Percentiles rank a stretch among this genome's conserved stretches.
phyloP scores from a whole-genome alignment of 2,329 filamentous ascomycete species.

The Thelonectria olida region DNA sequence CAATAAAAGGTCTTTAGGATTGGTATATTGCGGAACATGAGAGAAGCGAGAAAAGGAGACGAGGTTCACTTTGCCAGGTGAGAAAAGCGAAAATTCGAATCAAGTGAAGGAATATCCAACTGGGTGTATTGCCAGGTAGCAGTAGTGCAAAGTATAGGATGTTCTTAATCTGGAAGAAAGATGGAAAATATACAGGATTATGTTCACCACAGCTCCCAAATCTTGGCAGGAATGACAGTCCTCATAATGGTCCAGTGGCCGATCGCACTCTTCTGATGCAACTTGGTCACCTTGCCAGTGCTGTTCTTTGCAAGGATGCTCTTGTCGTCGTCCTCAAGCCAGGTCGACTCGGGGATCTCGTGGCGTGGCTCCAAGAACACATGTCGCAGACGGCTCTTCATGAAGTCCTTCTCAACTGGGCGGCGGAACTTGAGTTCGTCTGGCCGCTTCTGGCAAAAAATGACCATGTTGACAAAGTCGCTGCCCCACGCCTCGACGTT shows the following conservation, averaged over 20 bases:
- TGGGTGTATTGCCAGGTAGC: neutral
- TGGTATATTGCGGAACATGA: neutral
- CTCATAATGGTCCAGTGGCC: constrained; percentile 96
- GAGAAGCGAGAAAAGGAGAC: neutral
- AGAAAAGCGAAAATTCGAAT: neutral
- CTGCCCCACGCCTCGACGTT: constrained; percentile 57
- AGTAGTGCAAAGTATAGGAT: constrained; percentile 4
- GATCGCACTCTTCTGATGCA: constrained; percentile 78
- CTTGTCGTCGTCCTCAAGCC: constrained; percentile 55
- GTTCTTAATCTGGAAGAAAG: neutral
- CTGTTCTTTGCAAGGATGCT: constrained; percentile 69
- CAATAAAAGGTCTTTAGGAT: neutral
- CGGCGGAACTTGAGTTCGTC: constrained; percentile 70
- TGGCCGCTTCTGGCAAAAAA: constrained; percentile 82
- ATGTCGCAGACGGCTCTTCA: constrained; percentile 75
- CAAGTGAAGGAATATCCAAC: neutral
- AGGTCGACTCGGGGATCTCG: constrained; percentile 68
- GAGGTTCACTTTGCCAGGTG: neutral
- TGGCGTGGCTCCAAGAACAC: constrained; percentile 77
- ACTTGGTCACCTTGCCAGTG: constrained; percentile 72
- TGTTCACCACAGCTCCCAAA: constrained; percentile 89
- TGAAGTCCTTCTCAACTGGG: constrained; percentile 71
- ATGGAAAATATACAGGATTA: neutral
- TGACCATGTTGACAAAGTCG: constrained; percentile 95
- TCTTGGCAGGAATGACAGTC: constrained; percentile 74